A percentile compares a stretch with the other conserved stretches of the same genome.
Conservation (phyloP, 768 basidiomycete genomes). For the Sarcomyxa edulis region DNA sequence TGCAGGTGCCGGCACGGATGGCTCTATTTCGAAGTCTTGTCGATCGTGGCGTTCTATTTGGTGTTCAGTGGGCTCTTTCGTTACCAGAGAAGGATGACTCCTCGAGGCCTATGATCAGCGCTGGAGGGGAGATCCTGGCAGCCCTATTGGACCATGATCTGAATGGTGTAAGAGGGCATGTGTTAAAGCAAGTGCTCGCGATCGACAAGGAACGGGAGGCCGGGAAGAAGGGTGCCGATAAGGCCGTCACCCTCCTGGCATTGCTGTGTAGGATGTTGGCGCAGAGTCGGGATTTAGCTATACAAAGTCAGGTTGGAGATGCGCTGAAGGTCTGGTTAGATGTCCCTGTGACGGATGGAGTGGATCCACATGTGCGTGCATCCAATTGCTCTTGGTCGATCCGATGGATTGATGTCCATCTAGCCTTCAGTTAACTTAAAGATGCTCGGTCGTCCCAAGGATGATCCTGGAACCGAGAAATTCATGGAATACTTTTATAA, state of each 20-base stretch:
- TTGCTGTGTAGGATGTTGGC: slow-evolving; percentile 75
- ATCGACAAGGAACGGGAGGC: slow-evolving; percentile 59
- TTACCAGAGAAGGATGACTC: slow-evolving; percentile 51
- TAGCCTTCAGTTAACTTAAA: slow-evolving; percentile 31
- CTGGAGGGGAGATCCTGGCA: slow-evolving; percentile 81
- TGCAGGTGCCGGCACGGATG: slow-evolving; percentile 84
- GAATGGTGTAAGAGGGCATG: slow-evolving; percentile 78
- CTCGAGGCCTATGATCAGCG: slow-evolving; percentile 60
- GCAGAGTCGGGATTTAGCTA: slow-evolving; percentile 75
- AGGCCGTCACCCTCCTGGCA: slow-evolving; percentile 69
- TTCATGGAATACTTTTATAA: slow-evolving; percentile 96
- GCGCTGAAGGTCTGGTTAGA: slow-evolving; percentile 81
- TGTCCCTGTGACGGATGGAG: slow-evolving; percentile 46
- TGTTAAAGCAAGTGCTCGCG: slow-evolving; percentile 75
- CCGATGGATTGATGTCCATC: slow-evolving; percentile 4
- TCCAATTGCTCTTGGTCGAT: slow-evolving; percentile 7
- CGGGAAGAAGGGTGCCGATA: slow-evolving; percentile 51
- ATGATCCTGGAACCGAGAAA: slow-evolving; percentile 80
- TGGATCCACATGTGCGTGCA: slow-evolving; percentile 27
- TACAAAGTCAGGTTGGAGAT: slow-evolving; percentile 90
- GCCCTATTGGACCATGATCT: slow-evolving; percentile 88
- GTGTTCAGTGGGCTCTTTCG: slow-evolving; percentile 90
- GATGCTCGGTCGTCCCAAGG: slow-evolving; percentile 54
- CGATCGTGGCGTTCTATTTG: slow-evolving; percentile 83
- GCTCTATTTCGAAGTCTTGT: slow-evolving; percentile 82